Base-by-base conservation (phyloP, 2,329 filamentous ascomycete genomes). In the Scolecobasidium constrictum region DNA sequence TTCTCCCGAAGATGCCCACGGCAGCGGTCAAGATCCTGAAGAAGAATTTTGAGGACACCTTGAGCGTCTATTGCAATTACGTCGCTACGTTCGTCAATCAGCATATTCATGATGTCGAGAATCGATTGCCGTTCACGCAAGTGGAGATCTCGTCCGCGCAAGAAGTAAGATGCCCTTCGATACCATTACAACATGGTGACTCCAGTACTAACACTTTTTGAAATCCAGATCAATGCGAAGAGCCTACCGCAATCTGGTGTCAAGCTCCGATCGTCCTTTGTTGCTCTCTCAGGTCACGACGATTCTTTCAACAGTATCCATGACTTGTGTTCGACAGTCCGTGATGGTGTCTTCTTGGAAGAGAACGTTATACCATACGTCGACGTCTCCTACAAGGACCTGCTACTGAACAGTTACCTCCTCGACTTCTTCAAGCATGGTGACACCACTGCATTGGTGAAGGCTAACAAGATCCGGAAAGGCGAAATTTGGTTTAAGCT, bases 401-500 rank as follows among this genome's bases (percentile, higher is more conserved):
- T 68, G 11, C 72, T 72, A 0, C 66, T 78, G 46, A 85, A 85
- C 49, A 77, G 78, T 0, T 83, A 83, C 53, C 61, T 88, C 1
- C 77, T 81, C 46, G 81, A 88, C 57, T 90, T 87, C 60, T 87
- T 76, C 68, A 83, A 77, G 58, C 78, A 88, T 51, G 83, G 82
- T 3, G 75, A 81, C 52, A 56, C 78, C 17, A 55, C 66, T 1
- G 71, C 76, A 0, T 62, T 88, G 2, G 72, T 74, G 11, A 62
- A 58, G 0, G 80, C 77, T 21, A 88, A 90, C 54, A 68, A 71
- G 3, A 78, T 90, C 53, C 75, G 73, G 35, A 62, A 65, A 1
- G 73, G 75, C 4, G 80, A 86, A 37, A 69, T 85, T 6, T 88
- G 83, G 83, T 87, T 81, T 52, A 54, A 72, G 2, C 66, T 87